A percentile compares a stretch with the other conserved stretches of the same genome.
These are phyloP conservation scores for Phytopythium aichiense DNA, from an alignment of 352 stramenopile genomes.

Conservation along the genomic window DNA sequence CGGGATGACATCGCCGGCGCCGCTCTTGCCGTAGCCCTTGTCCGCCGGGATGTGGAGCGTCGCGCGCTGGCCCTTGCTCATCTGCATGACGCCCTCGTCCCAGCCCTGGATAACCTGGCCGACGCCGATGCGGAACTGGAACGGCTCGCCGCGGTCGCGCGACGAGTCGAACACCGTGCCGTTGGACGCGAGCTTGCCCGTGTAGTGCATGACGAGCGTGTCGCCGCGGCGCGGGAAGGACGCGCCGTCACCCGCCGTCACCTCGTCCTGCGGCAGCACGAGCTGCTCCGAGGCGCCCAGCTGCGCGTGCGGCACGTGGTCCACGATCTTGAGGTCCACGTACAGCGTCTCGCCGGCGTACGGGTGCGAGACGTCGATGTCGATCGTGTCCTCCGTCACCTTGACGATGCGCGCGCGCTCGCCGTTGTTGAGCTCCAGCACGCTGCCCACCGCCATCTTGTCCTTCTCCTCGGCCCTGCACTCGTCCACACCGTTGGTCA, in stretches of 20 bases:
- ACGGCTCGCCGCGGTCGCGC: constrained; percentile 61
- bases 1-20: constrained; percentile 84
- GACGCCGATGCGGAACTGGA: constrained; percentile 77
- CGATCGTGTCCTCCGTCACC: constrained; percentile 62
- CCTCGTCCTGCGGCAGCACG: constrained; percentile 60
- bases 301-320: constrained; percentile 42
- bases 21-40: constrained; percentile 89
- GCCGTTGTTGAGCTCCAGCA: constrained; percentile 55
- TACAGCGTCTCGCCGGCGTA: constrained; percentile 79
- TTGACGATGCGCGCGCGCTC: constrained; percentile 62
- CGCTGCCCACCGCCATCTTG: constrained; percentile 56
- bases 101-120: constrained; percentile 93
- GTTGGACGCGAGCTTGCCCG: constrained; percentile 59
- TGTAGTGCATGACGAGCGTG: constrained; percentile 84
- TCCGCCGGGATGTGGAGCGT: constrained; percentile 87
- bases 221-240: constrained; percentile 68
- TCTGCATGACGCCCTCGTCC: constrained; percentile 94
- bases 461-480: constrained; percentile 50
- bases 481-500: not conserved
- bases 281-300: constrained; percentile 52
- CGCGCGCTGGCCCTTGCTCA: constrained; percentile 94
- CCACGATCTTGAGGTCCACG: constrained; percentile 66
- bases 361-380: constrained; percentile 71
- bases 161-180: constrained; percentile 79
- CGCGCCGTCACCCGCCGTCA: constrained; percentile 51